Base-by-base conservation (phyloP, 176 grass and related monocot genomes). In the Phyllostachys edulis region DNA sequence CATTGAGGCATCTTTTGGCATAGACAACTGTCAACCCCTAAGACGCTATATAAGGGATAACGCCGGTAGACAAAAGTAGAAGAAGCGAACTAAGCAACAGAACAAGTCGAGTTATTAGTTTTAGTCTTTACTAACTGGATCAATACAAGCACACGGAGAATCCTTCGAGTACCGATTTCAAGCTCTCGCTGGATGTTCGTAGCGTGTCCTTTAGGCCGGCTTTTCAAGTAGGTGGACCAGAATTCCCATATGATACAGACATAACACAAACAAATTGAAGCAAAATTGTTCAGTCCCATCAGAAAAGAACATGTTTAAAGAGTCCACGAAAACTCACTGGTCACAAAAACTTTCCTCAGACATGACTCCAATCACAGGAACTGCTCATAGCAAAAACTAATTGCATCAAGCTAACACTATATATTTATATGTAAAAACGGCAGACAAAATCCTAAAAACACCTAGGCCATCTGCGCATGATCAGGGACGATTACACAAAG, bases 401-500 rank as follows among this genome's bases (percentile, higher is more conserved):
- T 64, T 60, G 50, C 69, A 68, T 80, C 62, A 89, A 75, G 7
- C 69, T 85, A 85, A 60, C 62, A 69, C 76, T 89, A 80, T 61
- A 65, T 65, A 84, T 80, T 75, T 21, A 87, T 87, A 87, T 82
- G 71, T 11, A 39, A 89, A 37, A 69, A 50, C 51, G 18, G 32
- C 23, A 32, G 2, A 42, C 40, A 42, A 18, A 24, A 44, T 7
- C 72, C 54, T 82, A 77, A 27, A 57, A 14, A 32, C 20, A 57
- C 60, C 27, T 42, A 56, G 32, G 78, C 64, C 21, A 23, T 68
- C 46, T 69, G 16, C 15, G 16, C 67, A 44, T 34, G 51, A 44
- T 82, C 67, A 71, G 7, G 5, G 17, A 61, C 45, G 63, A 81
- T 81, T 70, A 89, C 70, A 81, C 21, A 52, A 63, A 18, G 62